These are phyloP conservation scores for Rugosomyces carneus DNA, from an alignment of 1,284 basidiomycete species.

Conservation along the genomic window DNA sequence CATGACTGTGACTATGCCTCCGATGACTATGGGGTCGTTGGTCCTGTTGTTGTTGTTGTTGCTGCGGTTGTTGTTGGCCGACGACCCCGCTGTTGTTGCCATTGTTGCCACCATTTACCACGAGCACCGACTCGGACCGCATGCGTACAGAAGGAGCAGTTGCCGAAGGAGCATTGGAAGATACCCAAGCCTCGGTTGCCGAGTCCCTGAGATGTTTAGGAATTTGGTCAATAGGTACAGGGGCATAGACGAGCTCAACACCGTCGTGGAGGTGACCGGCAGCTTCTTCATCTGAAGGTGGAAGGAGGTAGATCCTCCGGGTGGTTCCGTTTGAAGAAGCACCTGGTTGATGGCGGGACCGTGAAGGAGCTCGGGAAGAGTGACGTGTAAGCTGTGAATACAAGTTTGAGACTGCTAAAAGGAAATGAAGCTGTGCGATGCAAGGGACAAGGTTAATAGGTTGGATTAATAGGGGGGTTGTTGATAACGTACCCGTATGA, in stretches of 20 bases:
- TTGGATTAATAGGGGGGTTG: constrained; percentile 1
- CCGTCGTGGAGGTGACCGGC: constrained; percentile 19
- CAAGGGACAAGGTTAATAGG: constrained; percentile 8
- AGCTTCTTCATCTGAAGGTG: constrained; percentile 19
- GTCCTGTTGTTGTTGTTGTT: constrained; percentile 14
- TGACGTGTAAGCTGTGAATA: constrained; percentile 48
- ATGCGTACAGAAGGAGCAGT: constrained; percentile 10
- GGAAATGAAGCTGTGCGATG: constrained; percentile 55
- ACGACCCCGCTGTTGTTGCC: too few relatives aligned
- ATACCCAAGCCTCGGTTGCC: constrained; percentile 64
- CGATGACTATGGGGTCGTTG: constrained; percentile 23
- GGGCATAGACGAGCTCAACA: constrained; percentile 57
- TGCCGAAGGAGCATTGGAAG: constrained; percentile 14
- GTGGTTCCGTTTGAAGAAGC: constrained; percentile 19
- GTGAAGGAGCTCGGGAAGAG: constrained; percentile 23
- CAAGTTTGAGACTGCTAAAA: constrained; percentile 60
- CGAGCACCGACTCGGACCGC: constrained; percentile 10
- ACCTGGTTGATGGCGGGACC: constrained; percentile 22
- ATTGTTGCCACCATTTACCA: too few relatives aligned
- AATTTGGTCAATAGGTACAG: constrained; percentile 51
- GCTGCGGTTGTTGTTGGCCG: not conserved
- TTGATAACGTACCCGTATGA: constrained; percentile 49
- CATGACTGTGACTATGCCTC: constrained; percentile 24
- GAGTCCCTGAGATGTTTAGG: constrained; percentile 45
- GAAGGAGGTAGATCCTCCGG: constrained; percentile 54